phyloP scores from a whole-genome alignment of 352 stramenopile species.

The Phytophthora fragariaefolia region DNA sequence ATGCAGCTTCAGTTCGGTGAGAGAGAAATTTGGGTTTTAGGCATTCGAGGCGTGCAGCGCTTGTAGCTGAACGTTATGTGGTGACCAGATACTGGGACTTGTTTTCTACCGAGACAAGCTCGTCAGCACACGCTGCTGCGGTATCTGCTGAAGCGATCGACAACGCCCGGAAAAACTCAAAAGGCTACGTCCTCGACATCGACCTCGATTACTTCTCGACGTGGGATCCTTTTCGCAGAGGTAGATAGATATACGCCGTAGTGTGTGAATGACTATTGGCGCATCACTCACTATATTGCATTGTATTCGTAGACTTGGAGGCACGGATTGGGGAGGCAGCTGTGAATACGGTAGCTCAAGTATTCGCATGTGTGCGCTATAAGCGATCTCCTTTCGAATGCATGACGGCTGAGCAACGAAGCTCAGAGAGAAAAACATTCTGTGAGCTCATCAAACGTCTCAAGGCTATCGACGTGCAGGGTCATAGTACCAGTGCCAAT shows the following conservation, averaged over 20 bases:
- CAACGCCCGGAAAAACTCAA: constrained; percentile 32
- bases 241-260: constrained; percentile 17
- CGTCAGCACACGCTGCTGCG: constrained; percentile 1
- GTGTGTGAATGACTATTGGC: neutral
- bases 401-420: constrained; percentile 33
- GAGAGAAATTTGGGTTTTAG: neutral
- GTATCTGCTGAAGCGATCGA: constrained; percentile 26
- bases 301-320: constrained; percentile 48
- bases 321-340: constrained; percentile 26
- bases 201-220: constrained; percentile 93
- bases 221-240: constrained; percentile 84
- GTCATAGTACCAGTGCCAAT: constrained; percentile 7
- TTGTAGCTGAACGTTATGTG: neutral
- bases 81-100: constrained; percentile 46
- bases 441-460: constrained; percentile 44
- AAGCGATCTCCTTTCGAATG: constrained; percentile 28
- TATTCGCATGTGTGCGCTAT: constrained; percentile 56
- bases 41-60: neutral
- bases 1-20: constrained; percentile 39
- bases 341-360: constrained; percentile 34
- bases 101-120: constrained; percentile 39
- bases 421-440: constrained; percentile 43
- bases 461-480: constrained; percentile 18
- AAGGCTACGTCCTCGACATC: constrained; percentile 78
- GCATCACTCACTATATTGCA: neutral